Conservation (phyloP, 1,284 basidiomycete species). For the Lignosus rhinocerotis region DNA sequence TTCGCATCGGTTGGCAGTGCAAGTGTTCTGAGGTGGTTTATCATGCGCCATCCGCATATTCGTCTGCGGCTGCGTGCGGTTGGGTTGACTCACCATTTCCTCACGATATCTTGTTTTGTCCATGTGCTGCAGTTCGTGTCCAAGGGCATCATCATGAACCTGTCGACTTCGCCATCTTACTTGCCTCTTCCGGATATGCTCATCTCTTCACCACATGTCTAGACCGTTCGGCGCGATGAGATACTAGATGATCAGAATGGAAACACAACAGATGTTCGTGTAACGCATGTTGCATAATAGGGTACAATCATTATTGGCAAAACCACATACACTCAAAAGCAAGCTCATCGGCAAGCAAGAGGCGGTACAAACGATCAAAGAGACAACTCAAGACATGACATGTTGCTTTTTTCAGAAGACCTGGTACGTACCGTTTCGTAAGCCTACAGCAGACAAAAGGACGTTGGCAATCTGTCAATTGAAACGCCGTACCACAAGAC, state of each 20-base stretch:
- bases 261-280: slow-evolving; percentile 3
- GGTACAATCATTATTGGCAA: slow-evolving; percentile 12
- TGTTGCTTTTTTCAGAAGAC: slow-evolving; percentile 15
- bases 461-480: slow-evolving; percentile 15
- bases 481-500: slow-evolving; percentile 14
- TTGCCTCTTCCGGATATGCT: slow-evolving; percentile 13
- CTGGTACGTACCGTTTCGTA: slow-evolving; percentile 8
- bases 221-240: slow-evolving; percentile 6
- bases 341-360: slow-evolving; percentile 4
- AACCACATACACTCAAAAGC: slow-evolving; percentile 20
- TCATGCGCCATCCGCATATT: slow-evolving; percentile 13
- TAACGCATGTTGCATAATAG: slow-evolving; percentile 11
- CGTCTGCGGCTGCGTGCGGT: slow-evolving; percentile 6
- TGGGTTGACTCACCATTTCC: slow-evolving; percentile 7
- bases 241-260: slow-evolving; percentile 21
- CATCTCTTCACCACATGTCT: slow-evolving; percentile 4
- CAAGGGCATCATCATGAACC: slow-evolving; percentile 2
- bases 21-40: slow-evolving; percentile 18
- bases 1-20: slow-evolving; percentile 15
- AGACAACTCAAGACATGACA: slow-evolving; percentile 17
- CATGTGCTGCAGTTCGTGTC: not conserved
- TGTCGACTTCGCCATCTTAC: slow-evolving; percentile 10
- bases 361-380: slow-evolving; percentile 14
- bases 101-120: slow-evolving; percentile 4
- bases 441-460: slow-evolving; percentile 12